Conservation (phyloP, 495 filamentous ascomycete species). For the Xylaria venustula region DNA sequence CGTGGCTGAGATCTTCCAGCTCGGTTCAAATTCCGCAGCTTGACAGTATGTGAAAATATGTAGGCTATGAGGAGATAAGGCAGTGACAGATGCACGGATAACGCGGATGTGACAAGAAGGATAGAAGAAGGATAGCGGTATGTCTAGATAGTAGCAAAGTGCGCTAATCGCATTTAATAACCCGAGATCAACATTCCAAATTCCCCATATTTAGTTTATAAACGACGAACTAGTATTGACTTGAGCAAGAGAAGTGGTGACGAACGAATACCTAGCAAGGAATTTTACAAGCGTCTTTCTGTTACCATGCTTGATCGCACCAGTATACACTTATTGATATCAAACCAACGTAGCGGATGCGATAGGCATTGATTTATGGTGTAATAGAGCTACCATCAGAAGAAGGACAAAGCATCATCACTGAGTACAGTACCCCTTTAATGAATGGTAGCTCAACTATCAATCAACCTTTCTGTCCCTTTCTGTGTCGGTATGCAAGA, state of each 20-base stretch:
- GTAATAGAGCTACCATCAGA: no score
- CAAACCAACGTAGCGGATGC: no score
- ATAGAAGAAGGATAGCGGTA: background rate
- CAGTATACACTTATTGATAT: background rate
- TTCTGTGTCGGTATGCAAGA: background rate
- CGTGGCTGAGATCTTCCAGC: conserved; percentile 1
- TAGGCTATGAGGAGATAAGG: background rate
- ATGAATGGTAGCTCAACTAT: no score
- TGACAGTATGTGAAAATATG: background rate
- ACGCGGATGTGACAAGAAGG: conserved; percentile 2
- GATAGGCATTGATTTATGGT: no score
- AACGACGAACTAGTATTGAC: background rate
- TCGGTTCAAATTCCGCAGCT: background rate
- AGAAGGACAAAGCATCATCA: no score
- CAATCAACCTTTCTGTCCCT: no score
- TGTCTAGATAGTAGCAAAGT: background rate
- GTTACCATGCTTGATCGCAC: background rate
- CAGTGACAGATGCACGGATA: no score
- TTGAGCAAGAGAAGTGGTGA: background rate
- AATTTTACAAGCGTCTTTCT: background rate
- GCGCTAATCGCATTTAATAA: background rate
- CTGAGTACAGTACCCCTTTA: no score
- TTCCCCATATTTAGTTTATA: background rate
- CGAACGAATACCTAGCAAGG: background rate
- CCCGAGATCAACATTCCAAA: background rate